Evolutionary conservation across 2,329 filamentous ascomycete species (phyloP), one percentile per base, ranked within the genome.

Genomic region (Cladosporium halotolerans): DNA sequence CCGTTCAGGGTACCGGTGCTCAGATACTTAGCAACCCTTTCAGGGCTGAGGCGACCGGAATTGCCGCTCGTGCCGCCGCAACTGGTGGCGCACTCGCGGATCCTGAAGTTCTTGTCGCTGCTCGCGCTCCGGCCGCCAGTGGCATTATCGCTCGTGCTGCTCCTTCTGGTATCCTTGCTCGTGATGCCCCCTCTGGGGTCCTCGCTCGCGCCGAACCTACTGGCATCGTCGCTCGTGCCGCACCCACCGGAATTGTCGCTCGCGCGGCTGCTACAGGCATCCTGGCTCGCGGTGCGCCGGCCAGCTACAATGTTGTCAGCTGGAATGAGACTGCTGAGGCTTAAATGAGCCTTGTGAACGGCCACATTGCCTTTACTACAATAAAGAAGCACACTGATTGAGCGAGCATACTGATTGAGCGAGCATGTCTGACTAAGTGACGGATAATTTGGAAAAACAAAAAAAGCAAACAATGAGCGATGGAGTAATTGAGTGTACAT

Each of bases 251-350:
- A 2, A 9, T 31, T 10, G 19, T n/a, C 9, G 18, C 9, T 11
- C 47, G 18, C 10, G 10, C 34, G 10, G 28, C 16, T 5, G 23
- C 42, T n/a, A 42, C 34, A 14, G 19, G 39, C 11, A 4, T 31
- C 13, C 19, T n/a, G 4, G 10, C 3, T 6, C 47, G 18, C 18
- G 18, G 18, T 18, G 39, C 16, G 2, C 36, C 42, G 16, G 36
- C 42, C 33, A 36, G 44, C n/a, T 47, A 52, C 28, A 51, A 16
- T 16, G 52, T 57, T 10, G 52, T 57, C 36, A 52, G 57, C 54
- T 52, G 56, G 57, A 56, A 57, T 31, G 55, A 56, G 42, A 50
- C 52, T 31, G 45, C 18, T 4, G 33, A 52, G 34, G 46, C 42
- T 18, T 51, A 33, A 55, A 23, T 4, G 10, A 18, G 18, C 11